Conservation (phyloP, 2,329 filamentous ascomycete species). For the Chaetothyriales sp. region DNA sequence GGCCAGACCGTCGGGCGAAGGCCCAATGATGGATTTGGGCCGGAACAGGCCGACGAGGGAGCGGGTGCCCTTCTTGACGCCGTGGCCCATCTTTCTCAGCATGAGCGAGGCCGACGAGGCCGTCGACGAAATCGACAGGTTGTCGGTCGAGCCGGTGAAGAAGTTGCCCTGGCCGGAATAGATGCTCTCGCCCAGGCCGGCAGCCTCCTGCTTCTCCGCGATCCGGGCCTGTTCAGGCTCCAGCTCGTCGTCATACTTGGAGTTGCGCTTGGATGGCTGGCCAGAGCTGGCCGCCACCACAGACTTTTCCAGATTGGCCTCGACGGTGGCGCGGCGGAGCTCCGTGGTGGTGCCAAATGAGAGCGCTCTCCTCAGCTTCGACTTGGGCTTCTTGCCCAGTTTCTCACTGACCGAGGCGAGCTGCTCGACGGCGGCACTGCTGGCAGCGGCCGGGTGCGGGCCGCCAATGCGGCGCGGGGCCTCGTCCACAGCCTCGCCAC, state of each 20-base stretch:
- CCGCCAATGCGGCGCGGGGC: not conserved
- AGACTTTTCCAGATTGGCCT: constrained; percentile 39
- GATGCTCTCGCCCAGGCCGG: constrained; percentile 81
- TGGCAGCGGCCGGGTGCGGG: not conserved
- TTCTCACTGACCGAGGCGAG: constrained; percentile 78
- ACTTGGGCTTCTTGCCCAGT: constrained; percentile 71
- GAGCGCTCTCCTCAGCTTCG: constrained; percentile 74
- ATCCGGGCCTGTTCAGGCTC: constrained; percentile 87
- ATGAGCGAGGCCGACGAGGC: constrained; percentile 37
- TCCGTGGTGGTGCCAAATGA: constrained; percentile 95
- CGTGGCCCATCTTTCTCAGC: constrained; percentile 92
- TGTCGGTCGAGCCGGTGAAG: constrained; percentile 86
- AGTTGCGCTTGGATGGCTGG: constrained; percentile 48
- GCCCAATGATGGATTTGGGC: constrained; percentile 79
- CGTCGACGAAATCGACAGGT: constrained; percentile 46
- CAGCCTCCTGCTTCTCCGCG: constrained; percentile 80
- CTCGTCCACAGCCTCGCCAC: constrained; percentile 7
- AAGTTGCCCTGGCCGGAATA: constrained; percentile 75
- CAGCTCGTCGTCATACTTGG: constrained; percentile 51
- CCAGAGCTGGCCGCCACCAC: constrained; percentile 33
- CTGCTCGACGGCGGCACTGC: constrained; percentile 66
- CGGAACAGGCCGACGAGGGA: constrained; percentile 90
- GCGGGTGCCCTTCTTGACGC: constrained; percentile 87
- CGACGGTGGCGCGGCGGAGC: constrained; percentile 59
- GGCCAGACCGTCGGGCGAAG: constrained; percentile 53